Conservation (phyloP, 192 early-diverging fungal species). For the Gaertneriomyces sp. region DNA sequence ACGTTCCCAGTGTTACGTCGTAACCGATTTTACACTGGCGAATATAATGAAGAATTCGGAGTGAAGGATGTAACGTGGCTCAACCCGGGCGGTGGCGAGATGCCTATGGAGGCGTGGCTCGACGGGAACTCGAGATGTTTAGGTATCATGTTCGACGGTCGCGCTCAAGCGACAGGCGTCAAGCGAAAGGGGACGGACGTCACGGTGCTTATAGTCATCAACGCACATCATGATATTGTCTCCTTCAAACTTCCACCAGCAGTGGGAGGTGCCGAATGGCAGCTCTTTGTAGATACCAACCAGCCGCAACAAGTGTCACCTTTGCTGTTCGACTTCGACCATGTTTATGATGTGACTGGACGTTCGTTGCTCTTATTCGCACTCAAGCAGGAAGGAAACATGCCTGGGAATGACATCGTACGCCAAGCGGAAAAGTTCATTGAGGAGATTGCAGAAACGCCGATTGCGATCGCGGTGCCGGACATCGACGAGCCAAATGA, state of each 20-base stretch:
- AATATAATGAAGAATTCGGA: conserved; percentile 19
- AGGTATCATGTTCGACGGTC: conserved; percentile 29
- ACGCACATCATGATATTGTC: conserved; percentile 26
- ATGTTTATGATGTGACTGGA: conserved; percentile 22
- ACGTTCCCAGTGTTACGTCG: conserved; percentile 26
- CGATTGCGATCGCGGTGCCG: conserved; percentile 13
- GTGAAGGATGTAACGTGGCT: conserved; percentile 29
- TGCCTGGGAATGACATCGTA: conserved; percentile 17
- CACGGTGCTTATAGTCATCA: conserved; percentile 18
- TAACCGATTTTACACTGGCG: conserved; percentile 25
- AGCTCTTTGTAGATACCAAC: conserved; percentile 29
- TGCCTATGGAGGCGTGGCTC: conserved; percentile 21
- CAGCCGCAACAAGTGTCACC: conserved; percentile 14
- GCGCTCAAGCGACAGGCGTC: conserved; percentile 26
- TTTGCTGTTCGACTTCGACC: conserved; percentile 17
- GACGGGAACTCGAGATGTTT: conserved; percentile 25
- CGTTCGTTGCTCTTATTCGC: conserved; percentile 18
- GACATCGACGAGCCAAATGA: neutral
- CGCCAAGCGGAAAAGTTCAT: conserved; percentile 23
- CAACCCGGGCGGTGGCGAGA: conserved; percentile 20
- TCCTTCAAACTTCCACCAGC: conserved; percentile 18
- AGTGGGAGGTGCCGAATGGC: conserved; percentile 25
- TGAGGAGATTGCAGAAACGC: conserved; percentile 22
- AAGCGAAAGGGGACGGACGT: conserved; percentile 23
- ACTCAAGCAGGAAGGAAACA: conserved; percentile 14